phyloP scores from a whole-genome alignment of 2,329 filamentous ascomycete species.

The Ceratocystis smalleyi region DNA sequence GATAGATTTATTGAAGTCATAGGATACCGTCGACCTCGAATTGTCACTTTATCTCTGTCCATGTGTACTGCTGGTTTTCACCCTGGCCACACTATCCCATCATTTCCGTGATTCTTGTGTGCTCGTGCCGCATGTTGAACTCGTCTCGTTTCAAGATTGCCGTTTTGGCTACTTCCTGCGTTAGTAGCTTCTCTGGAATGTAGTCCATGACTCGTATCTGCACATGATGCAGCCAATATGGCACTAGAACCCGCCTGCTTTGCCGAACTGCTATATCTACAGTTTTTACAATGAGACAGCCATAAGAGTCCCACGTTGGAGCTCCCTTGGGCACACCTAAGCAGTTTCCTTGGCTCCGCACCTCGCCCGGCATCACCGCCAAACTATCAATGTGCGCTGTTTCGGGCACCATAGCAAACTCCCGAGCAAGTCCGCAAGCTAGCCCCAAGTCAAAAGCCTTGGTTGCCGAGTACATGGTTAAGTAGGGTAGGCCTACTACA shows the following conservation, averaged over 20 bases:
- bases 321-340: conserved; percentile 16
- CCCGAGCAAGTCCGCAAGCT: conserved; percentile 21
- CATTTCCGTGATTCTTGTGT: background rate
- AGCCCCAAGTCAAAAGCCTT: conserved; percentile 24
- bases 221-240: background rate
- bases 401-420: conserved; percentile 20
- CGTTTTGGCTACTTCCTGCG: background rate
- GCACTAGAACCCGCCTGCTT: background rate
- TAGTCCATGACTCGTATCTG: conserved; percentile 2
- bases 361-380: conserved; percentile 22
- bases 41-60: background rate
- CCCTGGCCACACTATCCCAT: background rate
- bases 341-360: conserved; percentile 20
- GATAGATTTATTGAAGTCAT: background rate
- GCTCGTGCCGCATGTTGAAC: background rate
- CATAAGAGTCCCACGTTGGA: conserved; percentile 12
- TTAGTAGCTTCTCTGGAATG: background rate
- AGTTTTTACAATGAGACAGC: background rate
- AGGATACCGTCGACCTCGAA: background rate
- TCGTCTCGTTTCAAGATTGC: background rate
- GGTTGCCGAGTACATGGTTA: conserved; percentile 23
- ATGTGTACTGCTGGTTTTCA: background rate
- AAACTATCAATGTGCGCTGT: conserved; percentile 22
- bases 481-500: conserved; percentile 21
- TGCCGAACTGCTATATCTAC: conserved; percentile 2